phyloP scores from a whole-genome alignment of 768 basidiomycete species.

The Pleurotus citrinopileatus region DNA sequence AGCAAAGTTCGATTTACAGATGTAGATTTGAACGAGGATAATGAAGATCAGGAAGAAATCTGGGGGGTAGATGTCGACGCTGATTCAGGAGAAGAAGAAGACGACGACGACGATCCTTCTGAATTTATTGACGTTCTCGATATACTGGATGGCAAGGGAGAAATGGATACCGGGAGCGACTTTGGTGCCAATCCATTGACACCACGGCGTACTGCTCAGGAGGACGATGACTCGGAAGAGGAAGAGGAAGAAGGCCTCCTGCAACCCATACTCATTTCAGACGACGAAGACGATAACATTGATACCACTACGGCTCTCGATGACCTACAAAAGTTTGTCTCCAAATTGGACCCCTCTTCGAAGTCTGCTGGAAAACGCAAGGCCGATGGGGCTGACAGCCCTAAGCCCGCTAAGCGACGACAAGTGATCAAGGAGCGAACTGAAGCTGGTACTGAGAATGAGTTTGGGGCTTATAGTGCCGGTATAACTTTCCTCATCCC shows the following conservation, averaged over 20 bases:
- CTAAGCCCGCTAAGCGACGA: constrained; percentile 51
- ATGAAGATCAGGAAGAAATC: constrained; percentile 14
- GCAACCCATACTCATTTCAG: constrained; percentile 27
- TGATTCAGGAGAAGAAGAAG: constrained; percentile 31
- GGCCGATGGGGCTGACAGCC: constrained; percentile 20
- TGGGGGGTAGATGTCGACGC: constrained; percentile 27
- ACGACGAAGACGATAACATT: constrained; percentile 44
- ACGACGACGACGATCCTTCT: constrained; percentile 33
- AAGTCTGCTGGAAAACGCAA: neutral
- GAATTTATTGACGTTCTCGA: constrained; percentile 64
- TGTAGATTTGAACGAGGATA: constrained; percentile 63
- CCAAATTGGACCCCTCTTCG: constrained; percentile 40
- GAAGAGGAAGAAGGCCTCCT: constrained; percentile 33
- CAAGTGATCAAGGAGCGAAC: constrained; percentile 65
- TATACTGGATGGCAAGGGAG: constrained; percentile 61
- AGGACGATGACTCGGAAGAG: constrained; percentile 14
- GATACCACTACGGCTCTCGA: constrained; percentile 56
- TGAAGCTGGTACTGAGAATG: constrained; percentile 77
- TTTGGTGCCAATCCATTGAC: constrained; percentile 26
- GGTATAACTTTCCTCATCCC: constrained; percentile 32
- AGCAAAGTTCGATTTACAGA: constrained; percentile 44
- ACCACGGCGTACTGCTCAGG: constrained; percentile 12
- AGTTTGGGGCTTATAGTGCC: constrained; percentile 59
- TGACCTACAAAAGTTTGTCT: constrained; percentile 70
- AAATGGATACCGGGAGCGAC: constrained; percentile 40